phyloP scores from a whole-genome alignment of 345 rosid species.

The Murraya koenigii region DNA sequence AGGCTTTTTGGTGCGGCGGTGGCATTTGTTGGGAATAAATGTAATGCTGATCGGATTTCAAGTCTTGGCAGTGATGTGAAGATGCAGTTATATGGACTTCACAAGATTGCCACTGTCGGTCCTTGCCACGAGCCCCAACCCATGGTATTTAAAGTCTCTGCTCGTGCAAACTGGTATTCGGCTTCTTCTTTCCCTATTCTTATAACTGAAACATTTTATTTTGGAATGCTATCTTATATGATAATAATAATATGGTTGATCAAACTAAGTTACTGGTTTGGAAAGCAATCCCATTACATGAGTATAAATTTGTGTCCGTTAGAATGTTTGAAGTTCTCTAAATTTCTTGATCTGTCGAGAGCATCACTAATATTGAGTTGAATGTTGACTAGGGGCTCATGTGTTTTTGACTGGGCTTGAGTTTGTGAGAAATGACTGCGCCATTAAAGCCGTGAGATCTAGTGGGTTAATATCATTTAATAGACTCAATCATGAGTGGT shows the following conservation, averaged over 20 bases:
- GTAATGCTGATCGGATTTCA: constrained; percentile 22
- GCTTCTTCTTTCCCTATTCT: not conserved
- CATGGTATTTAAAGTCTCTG: constrained; percentile 42
- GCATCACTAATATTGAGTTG: not conserved
- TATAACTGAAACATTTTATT: not conserved
- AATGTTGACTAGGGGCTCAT: not conserved
- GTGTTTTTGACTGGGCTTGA: not conserved
- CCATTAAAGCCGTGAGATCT: not conserved
- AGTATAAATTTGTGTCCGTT: not conserved
- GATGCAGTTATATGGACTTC: constrained; percentile 46
- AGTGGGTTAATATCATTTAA: not conserved
- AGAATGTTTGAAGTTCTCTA: not conserved
- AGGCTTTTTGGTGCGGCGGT: constrained; percentile 43
- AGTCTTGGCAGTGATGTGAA: constrained; percentile 23
- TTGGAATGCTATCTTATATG: not conserved
- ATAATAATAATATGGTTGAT: not conserved
- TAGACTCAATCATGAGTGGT: not conserved
- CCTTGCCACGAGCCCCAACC: constrained; percentile 49
- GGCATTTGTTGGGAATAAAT: constrained; percentile 27
- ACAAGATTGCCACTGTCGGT: constrained; percentile 52
- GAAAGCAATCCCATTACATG: not conserved
- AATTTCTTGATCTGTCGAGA: not conserved
- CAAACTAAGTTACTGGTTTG: not conserved
- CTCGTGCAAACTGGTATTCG: constrained; percentile 50
- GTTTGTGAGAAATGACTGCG: not conserved